Conservation (phyloP, 352 stramenopile genomes). For the Globisporangium uncinulatum region DNA sequence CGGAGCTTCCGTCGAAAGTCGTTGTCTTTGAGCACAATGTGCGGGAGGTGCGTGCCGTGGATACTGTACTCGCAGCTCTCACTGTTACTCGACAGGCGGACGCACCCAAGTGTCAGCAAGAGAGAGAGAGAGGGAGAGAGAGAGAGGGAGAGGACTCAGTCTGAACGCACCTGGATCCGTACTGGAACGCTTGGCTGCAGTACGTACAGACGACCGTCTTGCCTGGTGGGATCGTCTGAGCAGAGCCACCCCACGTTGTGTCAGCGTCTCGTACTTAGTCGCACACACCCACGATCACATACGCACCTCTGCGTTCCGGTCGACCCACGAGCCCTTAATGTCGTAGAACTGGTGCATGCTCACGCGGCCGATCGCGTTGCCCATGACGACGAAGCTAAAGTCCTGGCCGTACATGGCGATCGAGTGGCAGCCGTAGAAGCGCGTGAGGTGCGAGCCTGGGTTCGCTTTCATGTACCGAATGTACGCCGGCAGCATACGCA, state of each 20-base stretch:
- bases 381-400: conserved; percentile 91
- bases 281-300: not conserved
- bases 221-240: conserved; percentile 61
- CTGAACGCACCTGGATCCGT: conserved; percentile 44
- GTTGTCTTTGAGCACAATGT: conserved; percentile 84
- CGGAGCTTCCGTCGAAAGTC: conserved; percentile 83
- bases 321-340: conserved; percentile 88
- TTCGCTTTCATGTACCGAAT: conserved; percentile 78
- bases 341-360: conserved; percentile 90
- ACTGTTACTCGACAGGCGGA: conserved; percentile 13
- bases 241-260: not conserved
- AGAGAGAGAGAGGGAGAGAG: not conserved
- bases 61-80: conserved; percentile 75
- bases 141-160: not conserved
- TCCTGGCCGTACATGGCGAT: conserved; percentile 87
- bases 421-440: conserved; percentile 87
- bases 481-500: conserved; percentile 82
- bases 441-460: conserved; percentile 76
- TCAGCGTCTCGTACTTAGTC: not conserved
- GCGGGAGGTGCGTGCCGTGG: conserved; percentile 66
- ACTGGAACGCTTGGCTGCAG: conserved; percentile 76
- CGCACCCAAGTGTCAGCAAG: not conserved
- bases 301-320: conserved; percentile 72
- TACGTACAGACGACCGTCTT: conserved; percentile 85
- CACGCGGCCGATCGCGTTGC: conserved; percentile 76